Evolutionary conservation across 1,284 basidiomycete genomes (phyloP).

Genomic region (Ceratobasidium sp.): DNA sequence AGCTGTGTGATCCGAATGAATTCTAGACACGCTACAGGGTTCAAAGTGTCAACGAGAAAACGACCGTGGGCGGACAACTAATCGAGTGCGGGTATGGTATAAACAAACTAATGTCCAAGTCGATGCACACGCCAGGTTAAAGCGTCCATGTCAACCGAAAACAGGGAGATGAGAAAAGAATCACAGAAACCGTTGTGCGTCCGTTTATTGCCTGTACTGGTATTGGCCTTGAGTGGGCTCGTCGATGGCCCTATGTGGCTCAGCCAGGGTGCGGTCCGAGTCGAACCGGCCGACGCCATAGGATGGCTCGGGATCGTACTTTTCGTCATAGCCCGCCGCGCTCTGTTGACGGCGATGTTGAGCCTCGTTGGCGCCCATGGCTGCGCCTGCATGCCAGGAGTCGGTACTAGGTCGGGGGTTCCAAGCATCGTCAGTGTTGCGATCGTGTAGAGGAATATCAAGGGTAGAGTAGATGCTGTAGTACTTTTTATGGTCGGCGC

Average conservation of each 20-base stretch:
- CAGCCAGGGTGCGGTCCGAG: constrained; percentile 15
- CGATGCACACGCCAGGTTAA: constrained; percentile 10
- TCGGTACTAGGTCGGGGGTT: constrained; percentile 59
- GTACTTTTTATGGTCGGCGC: constrained; percentile 80
- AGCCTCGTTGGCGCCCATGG: constrained; percentile 40
- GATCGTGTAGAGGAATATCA: constrained; percentile 64
- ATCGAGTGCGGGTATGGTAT: constrained; percentile 34
- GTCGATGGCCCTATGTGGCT: constrained; percentile 31
- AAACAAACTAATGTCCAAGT: constrained; percentile 16
- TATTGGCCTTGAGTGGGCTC: constrained; percentile 50
- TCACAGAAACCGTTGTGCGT: background rate
- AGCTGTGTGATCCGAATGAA: constrained; percentile 1
- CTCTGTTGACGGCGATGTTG: constrained; percentile 39
- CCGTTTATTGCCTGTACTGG: constrained; percentile 12
- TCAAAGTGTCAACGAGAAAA: constrained; percentile 10
- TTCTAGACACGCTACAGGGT: constrained; percentile 35
- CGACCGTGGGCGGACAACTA: constrained; percentile 22
- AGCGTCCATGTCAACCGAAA: constrained; percentile 25
- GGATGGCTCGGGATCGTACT: constrained; percentile 37
- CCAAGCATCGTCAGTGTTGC: constrained; percentile 65
- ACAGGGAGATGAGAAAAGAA: background rate
- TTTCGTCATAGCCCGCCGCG: constrained; percentile 33
- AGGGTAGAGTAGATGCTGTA: constrained; percentile 67
- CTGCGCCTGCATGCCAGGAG: constrained; percentile 41
- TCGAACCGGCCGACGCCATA: constrained; percentile 33